Percentiles rank a stretch among this genome's conserved stretches.
Evolutionary conservation across 345 rosid species (phyloP).

Genomic region (Draba incana): DNA sequence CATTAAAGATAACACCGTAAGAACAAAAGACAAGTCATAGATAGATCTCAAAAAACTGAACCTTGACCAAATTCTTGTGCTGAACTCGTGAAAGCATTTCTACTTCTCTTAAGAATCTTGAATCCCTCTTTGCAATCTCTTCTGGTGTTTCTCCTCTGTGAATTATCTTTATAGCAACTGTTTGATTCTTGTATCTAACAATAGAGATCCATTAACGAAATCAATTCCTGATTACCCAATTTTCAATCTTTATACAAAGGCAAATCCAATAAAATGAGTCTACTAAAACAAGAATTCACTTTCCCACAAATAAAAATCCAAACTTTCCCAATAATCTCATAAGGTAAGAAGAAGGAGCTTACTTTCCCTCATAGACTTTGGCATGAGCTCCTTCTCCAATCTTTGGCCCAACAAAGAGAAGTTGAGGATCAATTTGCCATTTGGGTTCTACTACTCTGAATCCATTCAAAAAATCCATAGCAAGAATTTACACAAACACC

Average conservation of each 20-base stretch:
- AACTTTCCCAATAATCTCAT: conserved; percentile 17
- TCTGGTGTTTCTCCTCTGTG: conserved; percentile 85
- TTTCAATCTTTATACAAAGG: background rate
- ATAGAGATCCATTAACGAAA: conserved; percentile 24
- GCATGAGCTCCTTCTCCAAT: conserved; percentile 99
- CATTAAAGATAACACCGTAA: background rate
- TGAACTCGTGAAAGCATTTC: conserved; percentile 89
- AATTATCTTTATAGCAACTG: conserved; percentile 85
- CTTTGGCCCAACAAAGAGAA: conserved; percentile 91
- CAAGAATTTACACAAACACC: conserved; percentile 29
- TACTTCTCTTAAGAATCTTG: conserved; percentile 84
- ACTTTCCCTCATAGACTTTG: conserved; percentile 97
- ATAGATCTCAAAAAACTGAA: conserved; percentile 34
- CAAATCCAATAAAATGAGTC: conserved; percentile 2
- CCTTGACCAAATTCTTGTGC: conserved; percentile 94
- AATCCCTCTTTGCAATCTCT: conserved; percentile 80
- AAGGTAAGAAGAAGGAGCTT: conserved; percentile 45
- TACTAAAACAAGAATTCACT: background rate
- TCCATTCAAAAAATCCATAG: conserved; percentile 80
- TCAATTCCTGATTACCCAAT: conserved; percentile 7
- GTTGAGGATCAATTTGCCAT: conserved; percentile 92
- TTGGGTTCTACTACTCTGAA: conserved; percentile 63
- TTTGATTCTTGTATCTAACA: conserved; percentile 76
- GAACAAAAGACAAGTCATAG: background rate
- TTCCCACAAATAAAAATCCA: conserved; percentile 24